Conservation (phyloP, 192 early-diverging fungal species). For the Rhizophagus sp. region DNA sequence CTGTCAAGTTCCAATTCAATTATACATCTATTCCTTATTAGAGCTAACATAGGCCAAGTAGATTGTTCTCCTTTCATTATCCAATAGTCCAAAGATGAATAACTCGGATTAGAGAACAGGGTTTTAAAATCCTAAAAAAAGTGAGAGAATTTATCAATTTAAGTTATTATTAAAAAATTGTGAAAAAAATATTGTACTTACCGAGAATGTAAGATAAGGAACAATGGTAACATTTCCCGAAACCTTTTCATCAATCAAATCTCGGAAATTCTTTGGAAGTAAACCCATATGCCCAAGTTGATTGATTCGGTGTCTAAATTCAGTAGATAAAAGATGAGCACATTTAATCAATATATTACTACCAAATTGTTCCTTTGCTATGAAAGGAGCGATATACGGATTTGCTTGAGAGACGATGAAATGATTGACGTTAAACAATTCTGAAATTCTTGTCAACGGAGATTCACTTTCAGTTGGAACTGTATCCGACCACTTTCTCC, state of each 20-base stretch:
- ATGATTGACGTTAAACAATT: slow-evolving; percentile 85
- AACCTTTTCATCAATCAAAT: slow-evolving; percentile 63
- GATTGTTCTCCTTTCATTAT: slow-evolving; percentile 77
- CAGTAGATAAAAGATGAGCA: slow-evolving; percentile 53
- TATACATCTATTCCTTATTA: slow-evolving; percentile 67
- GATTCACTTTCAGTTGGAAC: slow-evolving; percentile 55
- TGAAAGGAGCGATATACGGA: slow-evolving; percentile 67
- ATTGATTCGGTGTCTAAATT: slow-evolving; percentile 59
- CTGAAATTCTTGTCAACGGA: slow-evolving; percentile 64
- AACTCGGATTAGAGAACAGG: slow-evolving; percentile 70
- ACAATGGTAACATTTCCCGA: slow-evolving; percentile 74
- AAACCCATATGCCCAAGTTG: slow-evolving; percentile 63
- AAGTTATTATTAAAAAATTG: neutral
- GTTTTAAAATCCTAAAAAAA: slow-evolving; percentile 60
- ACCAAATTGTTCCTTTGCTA: slow-evolving; percentile 49
- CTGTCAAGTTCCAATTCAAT: slow-evolving; percentile 71
- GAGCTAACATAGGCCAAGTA: slow-evolving; percentile 72
- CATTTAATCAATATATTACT: slow-evolving; percentile 42
- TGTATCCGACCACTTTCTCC: slow-evolving; percentile 45
- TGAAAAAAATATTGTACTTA: slow-evolving; percentile 28
- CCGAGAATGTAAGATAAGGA: slow-evolving; percentile 50
- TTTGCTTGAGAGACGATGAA: slow-evolving; percentile 81
- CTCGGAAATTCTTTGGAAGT: slow-evolving; percentile 56
- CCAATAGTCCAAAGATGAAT: slow-evolving; percentile 65
- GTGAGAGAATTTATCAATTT: neutral